These are phyloP conservation scores for Ochromonas danica DNA, from an alignment of 108 stramenopile species.

Conservation along the genomic window DNA sequence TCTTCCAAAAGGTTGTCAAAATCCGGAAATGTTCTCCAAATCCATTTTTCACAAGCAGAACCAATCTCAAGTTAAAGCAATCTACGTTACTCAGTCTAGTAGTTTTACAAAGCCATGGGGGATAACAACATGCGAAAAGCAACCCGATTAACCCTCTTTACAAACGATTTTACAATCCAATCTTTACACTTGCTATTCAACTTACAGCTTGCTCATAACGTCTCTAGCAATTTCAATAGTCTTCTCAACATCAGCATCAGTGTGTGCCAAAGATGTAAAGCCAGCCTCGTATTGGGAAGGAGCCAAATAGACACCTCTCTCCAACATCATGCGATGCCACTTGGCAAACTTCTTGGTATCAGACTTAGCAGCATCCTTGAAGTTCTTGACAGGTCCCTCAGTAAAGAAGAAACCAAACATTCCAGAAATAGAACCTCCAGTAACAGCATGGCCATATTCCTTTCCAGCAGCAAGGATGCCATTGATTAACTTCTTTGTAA, in stretches of 20 bases:
- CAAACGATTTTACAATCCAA: too few species aligned
- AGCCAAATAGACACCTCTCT: conserved; percentile 92
- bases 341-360: conserved; percentile 88
- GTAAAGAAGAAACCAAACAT: conserved; percentile 98
- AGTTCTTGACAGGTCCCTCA: conserved; percentile 88
- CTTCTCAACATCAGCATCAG: conserved; percentile 89
- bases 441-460: conserved; percentile 77
- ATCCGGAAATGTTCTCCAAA: too few species aligned
- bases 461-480: conserved; percentile 76
- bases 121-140: too few species aligned
- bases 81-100: too few species aligned
- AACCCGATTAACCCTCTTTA: too few species aligned
- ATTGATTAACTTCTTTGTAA: conserved; percentile 80
- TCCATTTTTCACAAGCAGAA: too few species aligned
- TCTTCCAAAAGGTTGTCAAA: too few species aligned
- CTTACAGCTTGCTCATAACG: conserved; percentile 81
- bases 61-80: too few species aligned
- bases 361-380: conserved; percentile 80
- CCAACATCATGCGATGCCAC: conserved; percentile 97
- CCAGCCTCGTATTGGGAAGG: conserved; percentile 97
- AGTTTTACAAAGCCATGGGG: too few species aligned
- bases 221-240: conserved; percentile 95
- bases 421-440: conserved; percentile 82
- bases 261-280: conserved; percentile 93
- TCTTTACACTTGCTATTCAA: too few species aligned